These are phyloP conservation scores for Diaporthe eres DNA, from an alignment of 2,329 filamentous ascomycete genomes.

Conservation along the genomic window DNA sequence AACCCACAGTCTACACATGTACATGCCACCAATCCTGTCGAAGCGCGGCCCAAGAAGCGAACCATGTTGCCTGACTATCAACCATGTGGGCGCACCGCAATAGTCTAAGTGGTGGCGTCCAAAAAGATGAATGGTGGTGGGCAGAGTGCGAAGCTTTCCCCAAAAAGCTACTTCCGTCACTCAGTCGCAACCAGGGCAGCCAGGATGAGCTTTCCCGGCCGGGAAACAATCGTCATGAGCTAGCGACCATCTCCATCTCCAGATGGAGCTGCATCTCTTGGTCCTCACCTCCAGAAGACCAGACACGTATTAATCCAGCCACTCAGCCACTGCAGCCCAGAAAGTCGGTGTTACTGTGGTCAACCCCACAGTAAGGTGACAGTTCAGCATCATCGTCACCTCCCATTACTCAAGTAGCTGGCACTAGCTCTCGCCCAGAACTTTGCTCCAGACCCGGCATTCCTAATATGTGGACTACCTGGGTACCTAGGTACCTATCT, in stretches of 20 bases:
- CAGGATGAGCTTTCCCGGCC: not conserved
- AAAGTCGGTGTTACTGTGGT: not conserved
- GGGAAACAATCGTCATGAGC: conserved; percentile 32
- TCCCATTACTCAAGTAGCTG: not conserved
- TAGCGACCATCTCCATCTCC: conserved; percentile 24
- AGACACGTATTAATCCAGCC: not conserved
- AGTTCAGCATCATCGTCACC: conserved; percentile 14
- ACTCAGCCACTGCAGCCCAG: not conserved
- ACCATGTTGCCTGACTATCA: not conserved
- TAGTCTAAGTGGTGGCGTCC: not conserved
- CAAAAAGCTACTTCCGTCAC: conserved; percentile 18
- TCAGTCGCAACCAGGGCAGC: not conserved
- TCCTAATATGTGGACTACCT: not conserved
- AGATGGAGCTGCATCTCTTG: not conserved
- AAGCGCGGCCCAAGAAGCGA: not conserved
- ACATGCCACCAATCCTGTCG: not conserved
- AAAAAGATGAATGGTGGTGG: not conserved
- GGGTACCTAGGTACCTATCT: no score
- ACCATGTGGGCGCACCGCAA: not conserved
- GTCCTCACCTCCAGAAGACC: not conserved
- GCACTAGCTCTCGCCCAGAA: not conserved
- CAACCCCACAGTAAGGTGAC: conserved; percentile 2
- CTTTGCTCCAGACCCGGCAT: not conserved
- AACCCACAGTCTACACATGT: not conserved
- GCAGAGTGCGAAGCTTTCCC: conserved; percentile 11